Evolutionary conservation across 306 rosid species (phyloP), one percentile per base, ranked within the genome.

Genomic region (Sphenostylis stenocarpa): DNA sequence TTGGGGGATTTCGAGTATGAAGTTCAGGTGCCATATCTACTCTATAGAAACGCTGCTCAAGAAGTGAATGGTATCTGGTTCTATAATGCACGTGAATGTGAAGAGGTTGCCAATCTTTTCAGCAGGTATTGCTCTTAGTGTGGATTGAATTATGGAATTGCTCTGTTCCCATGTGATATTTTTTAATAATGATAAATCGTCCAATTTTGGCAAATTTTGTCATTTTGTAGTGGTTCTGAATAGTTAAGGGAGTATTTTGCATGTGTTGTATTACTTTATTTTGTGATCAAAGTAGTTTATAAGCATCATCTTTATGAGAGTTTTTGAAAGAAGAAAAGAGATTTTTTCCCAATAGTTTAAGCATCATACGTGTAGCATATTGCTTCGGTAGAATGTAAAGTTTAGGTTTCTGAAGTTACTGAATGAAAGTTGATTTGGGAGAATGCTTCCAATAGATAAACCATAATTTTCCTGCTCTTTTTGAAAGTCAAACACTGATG

Each of bases 31-130:
- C 89, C 91, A 24, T 87, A 87, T 85, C 82, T 87, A 41, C 82
- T 87, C 4, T 87, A 87, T 80, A 84, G 89, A 87, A 87, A 87
- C 78, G 89, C 91, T 45, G 85, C 82, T 57, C 91, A 87, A 83
- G 91, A 87, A 85, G 91, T 87, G 81, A 87, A 85, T 75, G 87
- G 91, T n/a, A 87, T 87, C 64, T 87, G 91, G 91, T 87, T 87
- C 73, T 87, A 87, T 48, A 78, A 87, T 75, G 71, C 87, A 2
- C 91, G 85, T 0, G 91, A 87, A 71, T 87, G 91, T 66, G 87
- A 87, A 83, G 91, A 87, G 79, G 89, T 85, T 76, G 91, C 89
- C 23, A 85, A 80, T 87, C 91, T 87, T 63, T 85, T 87, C 71
- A 85, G 72, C 91, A 87, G 91, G 91, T 87, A 87, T 44, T 53